Base-by-base conservation (phyloP, 2,329 filamentous ascomycete species). In the Talaromyces sp. region DNA sequence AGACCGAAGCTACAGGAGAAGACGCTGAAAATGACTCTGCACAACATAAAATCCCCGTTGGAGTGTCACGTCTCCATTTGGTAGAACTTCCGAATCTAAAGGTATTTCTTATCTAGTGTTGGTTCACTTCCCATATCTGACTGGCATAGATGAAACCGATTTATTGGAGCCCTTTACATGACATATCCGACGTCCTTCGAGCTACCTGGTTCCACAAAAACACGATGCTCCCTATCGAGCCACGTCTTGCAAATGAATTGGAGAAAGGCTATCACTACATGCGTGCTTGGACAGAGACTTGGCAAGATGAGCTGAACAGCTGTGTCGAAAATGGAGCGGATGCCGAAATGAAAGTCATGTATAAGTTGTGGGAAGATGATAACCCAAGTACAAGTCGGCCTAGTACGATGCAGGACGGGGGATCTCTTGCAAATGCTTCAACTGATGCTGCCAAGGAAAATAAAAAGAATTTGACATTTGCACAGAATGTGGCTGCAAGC, bases 121-220 rank as follows among this genome's bases (percentile, higher is more conserved):
- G 47, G 6, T 13, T 25, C 53, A 19, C 19, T 36, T 55, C 7
- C 17, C 33, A 8, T 17, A 22, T 25, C 55, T 60, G 25, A 64
- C 11, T 36, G 8, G 39, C 5, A 13, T 83, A 91, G 70, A 96
- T 99, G 92, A 91, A 93, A 73, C 95, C 95, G 0, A 97, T 98
- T 63, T 99, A 99, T 73, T 99, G 95, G 95, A 93, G 89, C 19
- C 93, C 95, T 8, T 84, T 98, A 33, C 92, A 96, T 69, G 95
- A 98, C 70, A 85, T 96, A 33, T 89, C 91, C 7, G 82, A 87
- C 39, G 92, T 98, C 1, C 83, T 89, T 61, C 84, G 95, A 66
- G 92, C 90, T 0, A 98, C 93, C 0, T 99, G 95, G 95, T 99
- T 99, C 73, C 98, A 98, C 75, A 90, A 89, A 78, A 93, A 97